phyloP scores from a whole-genome alignment of 192 early-diverging fungal genomes.

The Entomortierella beljakovae region DNA sequence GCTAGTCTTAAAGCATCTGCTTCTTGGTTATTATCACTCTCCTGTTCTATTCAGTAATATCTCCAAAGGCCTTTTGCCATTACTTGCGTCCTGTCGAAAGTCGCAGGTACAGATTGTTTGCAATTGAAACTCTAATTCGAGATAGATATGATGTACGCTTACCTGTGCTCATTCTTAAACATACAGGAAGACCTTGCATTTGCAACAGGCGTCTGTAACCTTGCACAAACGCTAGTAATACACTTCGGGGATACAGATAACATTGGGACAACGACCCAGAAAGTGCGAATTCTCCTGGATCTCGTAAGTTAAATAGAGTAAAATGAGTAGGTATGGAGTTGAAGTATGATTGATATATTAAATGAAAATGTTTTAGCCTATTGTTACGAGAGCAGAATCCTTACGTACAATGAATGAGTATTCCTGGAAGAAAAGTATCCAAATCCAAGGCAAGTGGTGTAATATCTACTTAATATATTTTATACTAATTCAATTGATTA shows the following conservation, averaged over 20 bases:
- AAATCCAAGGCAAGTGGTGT: slow-evolving; percentile 29
- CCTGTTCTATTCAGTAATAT: slow-evolving; percentile 46
- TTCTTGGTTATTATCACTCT: slow-evolving; percentile 58
- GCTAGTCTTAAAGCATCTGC: slow-evolving; percentile 30
- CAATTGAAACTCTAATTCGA: neutral
- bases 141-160: neutral
- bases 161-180: neutral
- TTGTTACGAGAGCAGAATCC: slow-evolving; percentile 28
- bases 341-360: neutral
- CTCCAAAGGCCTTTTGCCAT: slow-evolving; percentile 24
- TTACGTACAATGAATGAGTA: slow-evolving; percentile 25
- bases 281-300: slow-evolving; percentile 21
- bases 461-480: neutral
- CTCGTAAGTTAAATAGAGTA: slow-evolving; percentile 11
- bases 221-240: slow-evolving; percentile 39
- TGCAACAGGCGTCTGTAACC: slow-evolving; percentile 22
- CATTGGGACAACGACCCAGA: slow-evolving; percentile 28
- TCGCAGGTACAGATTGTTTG: slow-evolving; percentile 11
- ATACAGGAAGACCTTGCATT: slow-evolving; percentile 32
- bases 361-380: slow-evolving; percentile 12
- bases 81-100: slow-evolving; percentile 31
- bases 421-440: slow-evolving; percentile 40
- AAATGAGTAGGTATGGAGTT: neutral
- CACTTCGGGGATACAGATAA: slow-evolving; percentile 39
- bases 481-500: neutral